Evolutionary conservation across 148 eudicot species (phyloP), one percentile per base, ranked within the genome.

Genomic region (Limonium bicolor): DNA sequence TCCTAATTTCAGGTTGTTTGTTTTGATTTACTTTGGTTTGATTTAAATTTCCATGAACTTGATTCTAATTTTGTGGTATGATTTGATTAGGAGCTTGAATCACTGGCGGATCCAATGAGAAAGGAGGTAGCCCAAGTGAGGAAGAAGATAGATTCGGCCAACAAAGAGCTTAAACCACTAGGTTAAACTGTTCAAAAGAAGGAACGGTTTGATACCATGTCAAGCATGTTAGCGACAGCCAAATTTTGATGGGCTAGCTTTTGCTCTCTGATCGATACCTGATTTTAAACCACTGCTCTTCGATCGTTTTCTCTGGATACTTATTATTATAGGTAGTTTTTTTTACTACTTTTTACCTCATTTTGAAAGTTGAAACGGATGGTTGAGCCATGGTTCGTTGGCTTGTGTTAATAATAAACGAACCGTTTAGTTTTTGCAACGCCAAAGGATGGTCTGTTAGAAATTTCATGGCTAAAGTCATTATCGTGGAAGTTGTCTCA

Each of bases 181-280:
- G 46, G 46, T 18, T 29, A 41, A 29, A 41, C 46, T n/a, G 46
- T 41, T 41, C 46, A 41, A 19, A 41, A 41, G 46, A 41, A 41
- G 46, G 46, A 82, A 61, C 5, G 14, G 1, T 31, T n/a, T n/a
- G n/a, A n/a, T 41, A 41, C 30, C 48, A 25, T 24, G 0, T 25
- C 4, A 20, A 9, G 15, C 45, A 7, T 41, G 6, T 19, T 6
- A 17, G 21, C 3, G 12, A 20, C 0, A 2, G 24, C 48, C 31
- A n/a, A 14, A 43, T 24, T 13, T 25, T 5, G 4, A 5, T 4
- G 16, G 16, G 4, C 14, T 34, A 12, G n/a, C n/a, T 7, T 7
- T 35, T 7, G 33, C 33, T 1, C 7, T n/a, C 12, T 29, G 1
- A 29, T 29, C 12, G 33, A 1, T 29, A 7, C 33, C 0, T 8